Base-by-base conservation (phyloP, 192 early-diverging fungal genomes). In the Coemansia sp. region DNA sequence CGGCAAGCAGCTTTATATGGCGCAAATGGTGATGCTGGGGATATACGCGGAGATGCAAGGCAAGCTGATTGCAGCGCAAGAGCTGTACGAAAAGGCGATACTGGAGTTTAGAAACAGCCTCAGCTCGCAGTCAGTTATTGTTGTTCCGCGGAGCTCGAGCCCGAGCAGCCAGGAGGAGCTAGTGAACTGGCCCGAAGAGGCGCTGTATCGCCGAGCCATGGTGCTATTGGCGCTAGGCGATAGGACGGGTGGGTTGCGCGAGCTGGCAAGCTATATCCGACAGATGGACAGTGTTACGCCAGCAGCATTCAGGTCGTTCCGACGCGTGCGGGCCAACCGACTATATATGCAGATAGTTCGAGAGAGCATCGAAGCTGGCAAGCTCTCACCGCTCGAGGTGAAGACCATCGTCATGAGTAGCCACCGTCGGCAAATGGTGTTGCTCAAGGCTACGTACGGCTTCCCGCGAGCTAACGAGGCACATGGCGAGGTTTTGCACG, bases 161-260 rank as follows among this genome's bases (percentile, higher is more conserved):
- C 13, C 55, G 2, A 82, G 81, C 57, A 60, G 67, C 51, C 54
- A 79, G 11, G 83, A 86, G 54, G 89, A 92, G 65, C 76, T 90
- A 33, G 62, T 82, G 12, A 81, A 89, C 57, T 92, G 92, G 90
- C 70, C 85, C 11, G 91, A 93, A 63, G 86, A 90, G 65, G 89
- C 89, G 18, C 72, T 93, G 68, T 93, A 92, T 75, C 88, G 90
- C 29, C 85, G 84, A 4, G 72, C 85, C 7, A 76, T 92, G 67
- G 63, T 90, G 46, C 57, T 73, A 34, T 47, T 82, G 70, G 65
- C 72, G 49, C 73, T 74, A 27, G 71, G 54, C 67, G 72, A 66
- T 44, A 65, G 27, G 4, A 34, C 52, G n/a, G 27, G 33, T 24
- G 67, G 73, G 24, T 3, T 72, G 47, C 54, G 38, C 24, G 59